These are phyloP conservation scores for Pseudopithomyces maydicus DNA, from an alignment of 2,329 filamentous ascomycete species.

Conservation along the genomic window DNA sequence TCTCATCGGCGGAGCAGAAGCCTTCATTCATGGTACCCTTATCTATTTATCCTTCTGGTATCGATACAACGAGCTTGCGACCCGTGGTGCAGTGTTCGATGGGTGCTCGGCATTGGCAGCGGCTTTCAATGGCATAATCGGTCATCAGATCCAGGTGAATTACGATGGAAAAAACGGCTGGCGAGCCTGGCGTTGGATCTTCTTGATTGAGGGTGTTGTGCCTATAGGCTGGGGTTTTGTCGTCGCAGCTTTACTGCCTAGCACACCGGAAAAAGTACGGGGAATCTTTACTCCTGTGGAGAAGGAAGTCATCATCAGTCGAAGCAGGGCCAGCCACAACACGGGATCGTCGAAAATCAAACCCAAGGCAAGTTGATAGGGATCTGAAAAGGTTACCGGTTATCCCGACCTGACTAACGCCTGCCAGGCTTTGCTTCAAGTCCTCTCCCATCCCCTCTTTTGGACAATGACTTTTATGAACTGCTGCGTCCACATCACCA, in stretches of 20 bases:
- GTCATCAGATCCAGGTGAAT: neutral
- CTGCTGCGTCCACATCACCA: neutral
- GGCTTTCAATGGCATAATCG: neutral
- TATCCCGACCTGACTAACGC: neutral
- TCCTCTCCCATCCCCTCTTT: neutral
- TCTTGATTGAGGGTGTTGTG: neutral
- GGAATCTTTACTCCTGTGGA: neutral
- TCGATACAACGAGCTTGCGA: neutral
- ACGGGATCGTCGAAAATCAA: neutral
- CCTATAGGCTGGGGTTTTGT: slow-evolving; percentile 1
- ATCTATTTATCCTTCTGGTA: slow-evolving; percentile 1
- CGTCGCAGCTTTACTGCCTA: neutral
- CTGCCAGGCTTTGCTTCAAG: neutral
- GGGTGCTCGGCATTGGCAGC: neutral
- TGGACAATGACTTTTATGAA: neutral
- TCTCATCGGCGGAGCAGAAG: neutral
- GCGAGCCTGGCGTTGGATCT: neutral
- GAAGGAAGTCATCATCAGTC: neutral
- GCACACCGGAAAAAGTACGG: neutral
- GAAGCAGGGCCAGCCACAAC: neutral
- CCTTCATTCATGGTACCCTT: slow-evolving; percentile 1
- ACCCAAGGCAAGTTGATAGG: neutral
- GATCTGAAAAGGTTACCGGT: too few relatives aligned
- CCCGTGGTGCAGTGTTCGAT: neutral
- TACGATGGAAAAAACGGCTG: neutral